These are phyloP conservation scores for Fusarium sp. DNA, from an alignment of 2,329 filamentous ascomycete genomes.

Conservation along the genomic window DNA sequence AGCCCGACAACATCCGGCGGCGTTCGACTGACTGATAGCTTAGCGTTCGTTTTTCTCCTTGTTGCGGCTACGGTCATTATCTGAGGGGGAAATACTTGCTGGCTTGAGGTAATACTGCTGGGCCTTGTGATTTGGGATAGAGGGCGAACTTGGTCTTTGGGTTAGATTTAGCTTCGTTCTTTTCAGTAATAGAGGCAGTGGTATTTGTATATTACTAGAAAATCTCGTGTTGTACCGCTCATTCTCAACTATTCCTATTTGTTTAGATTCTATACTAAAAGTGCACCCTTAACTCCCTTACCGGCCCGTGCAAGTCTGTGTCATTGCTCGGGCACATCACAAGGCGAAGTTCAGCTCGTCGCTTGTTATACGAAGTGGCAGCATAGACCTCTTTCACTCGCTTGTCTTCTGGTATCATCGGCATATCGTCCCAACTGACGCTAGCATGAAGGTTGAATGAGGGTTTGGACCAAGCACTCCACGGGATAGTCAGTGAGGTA, in stretches of 20 bases:
- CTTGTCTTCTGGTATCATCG: not conserved
- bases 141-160: not conserved
- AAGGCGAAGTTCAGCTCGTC: not conserved
- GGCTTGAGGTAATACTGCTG: not conserved
- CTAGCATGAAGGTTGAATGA: not conserved
- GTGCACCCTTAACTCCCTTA: not conserved
- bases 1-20: not conserved
- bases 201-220: not conserved
- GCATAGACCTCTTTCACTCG: slow-evolving; percentile 1
- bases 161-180: not conserved
- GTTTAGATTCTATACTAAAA: not conserved
- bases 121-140: not conserved
- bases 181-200: not conserved
- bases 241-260: not conserved
- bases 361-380: not conserved
- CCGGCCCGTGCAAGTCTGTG: not conserved
- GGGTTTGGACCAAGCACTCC: not conserved
- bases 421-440: not conserved
- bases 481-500: not conserved
- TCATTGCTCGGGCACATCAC: not conserved
- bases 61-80: not conserved
- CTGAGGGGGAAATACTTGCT: not conserved
- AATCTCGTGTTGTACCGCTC: not conserved
- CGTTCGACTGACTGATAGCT: not conserved
- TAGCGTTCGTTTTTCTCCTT: not conserved